Evolutionary conservation across 2,329 filamentous ascomycete genomes (phyloP).

Genomic region (Purpureocillium takamizusanense): DNA sequence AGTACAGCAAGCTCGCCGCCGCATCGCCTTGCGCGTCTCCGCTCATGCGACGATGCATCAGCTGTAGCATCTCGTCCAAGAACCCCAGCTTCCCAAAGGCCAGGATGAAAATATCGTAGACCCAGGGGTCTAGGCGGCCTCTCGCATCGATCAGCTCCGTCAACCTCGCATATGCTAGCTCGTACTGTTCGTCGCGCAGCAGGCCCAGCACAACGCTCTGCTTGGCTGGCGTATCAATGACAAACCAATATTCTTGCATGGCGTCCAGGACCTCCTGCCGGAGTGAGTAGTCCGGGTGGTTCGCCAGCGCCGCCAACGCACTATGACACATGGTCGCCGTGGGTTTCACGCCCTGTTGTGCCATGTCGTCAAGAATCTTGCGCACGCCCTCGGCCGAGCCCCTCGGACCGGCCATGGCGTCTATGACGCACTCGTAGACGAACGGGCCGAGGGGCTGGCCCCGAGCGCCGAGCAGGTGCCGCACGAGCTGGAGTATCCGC

Average conservation of each 20-base stretch:
- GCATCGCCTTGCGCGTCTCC: constrained; percentile 24
- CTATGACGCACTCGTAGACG: constrained; percentile 68
- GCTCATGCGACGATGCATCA: constrained; percentile 50
- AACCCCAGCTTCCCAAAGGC: constrained; percentile 63
- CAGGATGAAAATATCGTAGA: constrained; percentile 70
- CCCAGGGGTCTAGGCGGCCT: constrained; percentile 55
- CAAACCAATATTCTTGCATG: constrained; percentile 63
- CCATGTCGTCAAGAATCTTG: constrained; percentile 66
- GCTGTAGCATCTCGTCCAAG: constrained; percentile 64
- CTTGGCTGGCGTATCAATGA: constrained; percentile 44
- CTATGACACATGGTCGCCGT: constrained; percentile 63
- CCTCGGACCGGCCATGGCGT: constrained; percentile 56
- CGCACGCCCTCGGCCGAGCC: constrained; percentile 60
- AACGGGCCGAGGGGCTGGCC: constrained; percentile 44
- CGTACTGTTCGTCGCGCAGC: constrained; percentile 73
- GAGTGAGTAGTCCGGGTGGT: constrained; percentile 79
- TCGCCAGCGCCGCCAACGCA: constrained; percentile 61
- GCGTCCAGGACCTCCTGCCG: constrained; percentile 62
- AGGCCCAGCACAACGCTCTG: constrained; percentile 64
- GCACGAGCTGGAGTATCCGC: constrained; percentile 35
- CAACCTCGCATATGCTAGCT: constrained; percentile 65
- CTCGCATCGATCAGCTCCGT: constrained; percentile 54
- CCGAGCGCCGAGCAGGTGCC: constrained; percentile 48
- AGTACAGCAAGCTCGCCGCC: constrained; percentile 52
- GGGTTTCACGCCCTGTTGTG: constrained; percentile 46